These are phyloP conservation scores for Clitopilus hobsonii DNA, from an alignment of 768 basidiomycete species.

Conservation along the genomic window DNA sequence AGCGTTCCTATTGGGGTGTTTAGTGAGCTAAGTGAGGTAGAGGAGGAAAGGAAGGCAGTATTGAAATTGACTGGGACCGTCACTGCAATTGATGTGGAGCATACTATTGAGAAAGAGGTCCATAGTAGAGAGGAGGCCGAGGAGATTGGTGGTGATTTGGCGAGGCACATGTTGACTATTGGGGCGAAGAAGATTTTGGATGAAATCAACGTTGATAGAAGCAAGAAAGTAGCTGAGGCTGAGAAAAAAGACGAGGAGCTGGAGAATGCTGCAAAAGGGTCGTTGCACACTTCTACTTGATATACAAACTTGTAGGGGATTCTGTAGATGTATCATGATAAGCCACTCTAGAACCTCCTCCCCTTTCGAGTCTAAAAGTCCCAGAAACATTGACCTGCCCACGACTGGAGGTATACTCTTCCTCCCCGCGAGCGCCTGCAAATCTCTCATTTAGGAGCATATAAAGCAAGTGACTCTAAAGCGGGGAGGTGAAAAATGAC, in stretches of 20 bases:
- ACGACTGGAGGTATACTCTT: slow-evolving; percentile 32
- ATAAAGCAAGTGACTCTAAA: slow-evolving; percentile 70
- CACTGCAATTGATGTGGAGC: slow-evolving; percentile 76
- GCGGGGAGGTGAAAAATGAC: slow-evolving; percentile 44
- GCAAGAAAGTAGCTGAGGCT: slow-evolving; percentile 39
- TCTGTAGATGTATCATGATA: slow-evolving; percentile 21
- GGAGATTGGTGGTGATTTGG: slow-evolving; percentile 62
- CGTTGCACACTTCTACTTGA: background rate
- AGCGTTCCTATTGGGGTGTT: slow-evolving; percentile 91
- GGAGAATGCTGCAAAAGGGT: background rate
- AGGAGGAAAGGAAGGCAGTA: slow-evolving; percentile 21
- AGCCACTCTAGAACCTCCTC: slow-evolving; percentile 20
- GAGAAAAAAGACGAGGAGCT: slow-evolving; percentile 23
- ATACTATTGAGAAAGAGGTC: slow-evolving; percentile 51
- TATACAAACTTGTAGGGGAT: background rate
- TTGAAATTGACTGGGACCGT: slow-evolving; percentile 78
- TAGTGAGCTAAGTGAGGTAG: slow-evolving; percentile 36
- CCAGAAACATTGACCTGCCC: slow-evolving; percentile 21
- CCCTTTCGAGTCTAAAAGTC: slow-evolving; percentile 14
- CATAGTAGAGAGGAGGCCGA: slow-evolving; percentile 56
- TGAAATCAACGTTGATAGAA: slow-evolving; percentile 72
- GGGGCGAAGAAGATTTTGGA: slow-evolving; percentile 82
- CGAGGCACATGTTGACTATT: slow-evolving; percentile 51
- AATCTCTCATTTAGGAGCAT: slow-evolving; percentile 31
- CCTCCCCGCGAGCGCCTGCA: slow-evolving; percentile 70